Evolutionary conservation across 345 rosid genomes (phyloP).

Genomic region (Stellera chamaejasme): DNA sequence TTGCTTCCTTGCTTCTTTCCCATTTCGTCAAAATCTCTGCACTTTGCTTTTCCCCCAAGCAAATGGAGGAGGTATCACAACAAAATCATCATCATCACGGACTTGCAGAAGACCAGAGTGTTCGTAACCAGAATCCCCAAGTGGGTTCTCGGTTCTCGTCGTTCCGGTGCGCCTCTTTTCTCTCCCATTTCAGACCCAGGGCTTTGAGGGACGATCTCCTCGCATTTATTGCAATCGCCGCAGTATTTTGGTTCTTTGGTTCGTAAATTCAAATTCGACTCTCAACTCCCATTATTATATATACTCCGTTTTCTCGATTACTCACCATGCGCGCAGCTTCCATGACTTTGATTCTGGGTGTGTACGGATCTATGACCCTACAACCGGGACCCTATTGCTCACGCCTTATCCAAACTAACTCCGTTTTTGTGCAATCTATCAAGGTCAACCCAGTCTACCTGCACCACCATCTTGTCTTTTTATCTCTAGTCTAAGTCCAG

Average conservation of each 20-base stretch:
- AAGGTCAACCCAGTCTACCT: conserved; percentile 21
- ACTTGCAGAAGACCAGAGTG: conserved; percentile 11
- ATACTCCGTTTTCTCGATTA: neutral
- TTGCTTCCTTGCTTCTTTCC: neutral
- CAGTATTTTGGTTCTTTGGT: conserved; percentile 52
- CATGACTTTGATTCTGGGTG: conserved; percentile 42
- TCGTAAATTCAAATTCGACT: too few species aligned
- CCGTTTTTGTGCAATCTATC: conserved; percentile 41
- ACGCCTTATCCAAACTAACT: conserved; percentile 27
- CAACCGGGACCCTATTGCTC: conserved; percentile 41
- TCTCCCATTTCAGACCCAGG: conserved; percentile 9
- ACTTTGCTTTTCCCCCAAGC: neutral
- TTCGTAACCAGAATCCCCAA: conserved; percentile 4
- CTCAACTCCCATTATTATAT: too few species aligned
- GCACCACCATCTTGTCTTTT: conserved; percentile 1
- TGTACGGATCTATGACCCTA: conserved; percentile 35
- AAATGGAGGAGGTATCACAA: conserved; percentile 22
- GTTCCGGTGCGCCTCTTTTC: conserved; percentile 17
- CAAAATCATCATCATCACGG: neutral
- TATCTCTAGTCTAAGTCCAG: too few species aligned
- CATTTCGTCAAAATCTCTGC: neutral
- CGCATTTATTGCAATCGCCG: conserved; percentile 29
- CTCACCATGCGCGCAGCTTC: conserved; percentile 38
- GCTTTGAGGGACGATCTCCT: conserved; percentile 32
- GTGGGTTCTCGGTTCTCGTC: conserved; percentile 16